Percentiles rank a stretch among this genome's conserved stretches.
phyloP scores from a whole-genome alignment of 2,329 filamentous ascomycete genomes.

The Lasiodiplodia hormozganensis region DNA sequence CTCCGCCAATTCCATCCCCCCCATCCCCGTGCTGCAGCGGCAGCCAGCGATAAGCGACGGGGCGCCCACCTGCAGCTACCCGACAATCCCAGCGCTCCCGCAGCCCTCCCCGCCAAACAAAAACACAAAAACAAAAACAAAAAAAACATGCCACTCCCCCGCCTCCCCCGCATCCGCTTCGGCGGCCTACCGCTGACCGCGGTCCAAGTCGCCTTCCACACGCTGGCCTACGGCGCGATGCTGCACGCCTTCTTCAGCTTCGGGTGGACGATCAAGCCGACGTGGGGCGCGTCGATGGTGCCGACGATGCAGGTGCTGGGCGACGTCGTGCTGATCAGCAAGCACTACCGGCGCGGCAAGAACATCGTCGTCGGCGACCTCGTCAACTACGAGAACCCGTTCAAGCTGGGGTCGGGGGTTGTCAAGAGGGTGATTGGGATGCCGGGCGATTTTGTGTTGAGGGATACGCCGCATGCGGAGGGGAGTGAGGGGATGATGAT shows the following conservation, averaged over 20 bases:
- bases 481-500: constrained; percentile 59
- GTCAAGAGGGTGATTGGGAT: constrained; percentile 75
- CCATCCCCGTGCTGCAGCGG: background rate
- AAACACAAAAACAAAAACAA: constrained; percentile 32
- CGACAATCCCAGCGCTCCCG: background rate
- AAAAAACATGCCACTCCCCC: constrained; percentile 34
- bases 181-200: background rate
- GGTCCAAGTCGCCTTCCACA: constrained; percentile 28
- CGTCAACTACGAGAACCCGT: constrained; percentile 78
- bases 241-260: constrained; percentile 56
- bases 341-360: constrained; percentile 72
- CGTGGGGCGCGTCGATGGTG: constrained; percentile 83
- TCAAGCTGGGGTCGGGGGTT: constrained; percentile 61
- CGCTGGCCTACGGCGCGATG: constrained; percentile 30
- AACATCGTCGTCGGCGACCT: constrained; percentile 79
- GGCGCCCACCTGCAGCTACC: background rate
- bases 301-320: constrained; percentile 76
- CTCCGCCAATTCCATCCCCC: background rate
- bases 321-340: constrained; percentile 73
- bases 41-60: background rate
- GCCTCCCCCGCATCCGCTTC: constrained; percentile 26
- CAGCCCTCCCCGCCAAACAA: background rate
- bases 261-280: constrained; percentile 65
- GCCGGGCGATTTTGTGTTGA: constrained; percentile 72
- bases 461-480: constrained; percentile 63